Evolutionary conservation across 208 protist genomes (phyloP).

Genomic region (Acanthamoeba castellanii): DNA sequence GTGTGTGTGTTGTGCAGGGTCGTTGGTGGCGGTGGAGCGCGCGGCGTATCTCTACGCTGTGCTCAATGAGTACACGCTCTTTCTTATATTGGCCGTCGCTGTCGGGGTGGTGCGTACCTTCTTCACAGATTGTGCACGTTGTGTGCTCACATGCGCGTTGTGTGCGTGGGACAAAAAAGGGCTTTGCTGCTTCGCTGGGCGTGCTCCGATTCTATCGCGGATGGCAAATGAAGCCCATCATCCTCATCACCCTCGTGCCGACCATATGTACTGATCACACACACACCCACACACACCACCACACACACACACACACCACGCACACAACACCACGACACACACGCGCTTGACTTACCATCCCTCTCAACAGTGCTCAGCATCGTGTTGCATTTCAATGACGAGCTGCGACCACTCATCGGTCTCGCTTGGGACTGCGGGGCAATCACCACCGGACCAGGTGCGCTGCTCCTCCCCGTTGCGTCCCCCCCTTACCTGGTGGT

Average conservation of each 20-base stretch:
- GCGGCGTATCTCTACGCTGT: conserved; percentile 3
- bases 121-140: too few relatives aligned
- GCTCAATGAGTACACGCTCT: conserved; percentile 13
- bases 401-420: conserved; percentile 2
- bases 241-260: neutral
- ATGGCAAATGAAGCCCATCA: conserved; percentile 21
- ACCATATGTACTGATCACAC: neutral
- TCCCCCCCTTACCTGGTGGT: neutral
- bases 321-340: too few relatives aligned
- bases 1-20: neutral
- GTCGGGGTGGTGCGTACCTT: neutral
- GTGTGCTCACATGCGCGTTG: neutral
- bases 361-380: neutral
- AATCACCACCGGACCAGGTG: conserved; percentile 15
- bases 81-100: neutral
- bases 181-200: neutral
- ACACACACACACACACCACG: neutral
- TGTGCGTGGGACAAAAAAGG: neutral
- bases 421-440: conserved; percentile 24
- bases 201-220: conserved; percentile 33
- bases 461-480: neutral
- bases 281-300: neutral
- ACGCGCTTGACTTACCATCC: too few relatives aligned
- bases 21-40: conserved; percentile 1
- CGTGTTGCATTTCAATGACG: neutral